Base-by-base conservation (phyloP, 345 rosid genomes). In the Melaleuca alternifolia region DNA sequence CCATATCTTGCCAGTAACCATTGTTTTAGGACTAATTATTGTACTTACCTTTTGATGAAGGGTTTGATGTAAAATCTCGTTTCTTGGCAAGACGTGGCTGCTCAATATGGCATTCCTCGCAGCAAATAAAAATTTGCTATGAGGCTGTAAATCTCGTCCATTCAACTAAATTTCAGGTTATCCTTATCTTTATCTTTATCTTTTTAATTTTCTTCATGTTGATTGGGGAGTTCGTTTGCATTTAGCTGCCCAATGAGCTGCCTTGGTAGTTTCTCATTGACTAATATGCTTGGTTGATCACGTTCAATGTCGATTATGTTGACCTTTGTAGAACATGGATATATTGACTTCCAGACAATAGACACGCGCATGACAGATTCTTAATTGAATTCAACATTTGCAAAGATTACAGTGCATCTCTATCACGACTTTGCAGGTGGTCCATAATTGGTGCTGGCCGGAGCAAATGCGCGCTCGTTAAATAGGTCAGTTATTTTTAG, bases 371-470 rank as follows among this genome's bases (percentile, higher is more conserved):
- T 33, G 46, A 65, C 79, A 30, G 33, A 33, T 65, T 65, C 23
- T 33, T 16, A 15, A 33, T 46, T 7, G 46, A 65, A 16, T 65
- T 33, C 5, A 65, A 65, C 46, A 65, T 16, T 21, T 65, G 79
- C 46, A 33, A 62, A 14, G 41, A 62, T 62, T 59, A 7, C 50
- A 24, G 44, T 10, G 51, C 85, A 30, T 87, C 82, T 28, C 85
- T 76, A 87, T 48, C 53, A 48, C 75, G 57, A 50, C 30, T 81
- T 82, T 83, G n/a, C 92, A 96, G 98, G 98, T 93, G 53, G 95
- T 93, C 84, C 93, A 92, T 90, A 92, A 89, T 87, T 97, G 93
- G 91, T 96, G 86, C 88, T 91, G 48, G 89, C 97, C 11, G 99
- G 98, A 89, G 99, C 97, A 24, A 89, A 92, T 85, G 89, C 93